These are phyloP conservation scores for Kondoa subrosea DNA, from an alignment of 768 basidiomycete species.

Conservation along the genomic window DNA sequence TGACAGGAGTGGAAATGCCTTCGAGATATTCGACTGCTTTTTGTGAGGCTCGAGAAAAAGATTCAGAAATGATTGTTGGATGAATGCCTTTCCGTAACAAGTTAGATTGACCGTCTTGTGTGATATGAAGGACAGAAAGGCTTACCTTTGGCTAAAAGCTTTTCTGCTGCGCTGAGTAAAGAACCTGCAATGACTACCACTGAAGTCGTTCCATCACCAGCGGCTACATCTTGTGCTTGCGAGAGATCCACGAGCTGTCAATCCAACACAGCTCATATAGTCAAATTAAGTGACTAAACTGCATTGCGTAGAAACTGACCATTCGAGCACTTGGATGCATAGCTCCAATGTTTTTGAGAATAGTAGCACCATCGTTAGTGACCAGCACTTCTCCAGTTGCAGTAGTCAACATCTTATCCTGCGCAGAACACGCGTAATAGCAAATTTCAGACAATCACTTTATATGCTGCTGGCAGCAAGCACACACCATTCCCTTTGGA, in stretches of 20 bases:
- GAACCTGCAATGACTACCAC: constrained; percentile 94
- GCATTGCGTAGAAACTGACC: constrained; percentile 41
- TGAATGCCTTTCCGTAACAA: constrained; percentile 47
- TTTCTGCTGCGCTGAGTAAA: constrained; percentile 83
- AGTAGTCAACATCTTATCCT: constrained; percentile 63
- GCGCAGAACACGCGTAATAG: no score
- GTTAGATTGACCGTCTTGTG: not conserved
- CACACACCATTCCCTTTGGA: constrained; percentile 70
- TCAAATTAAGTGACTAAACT: not conserved
- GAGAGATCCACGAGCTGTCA: constrained; percentile 85
- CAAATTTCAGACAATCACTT: constrained; percentile 12
- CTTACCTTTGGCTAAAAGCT: constrained; percentile 80
- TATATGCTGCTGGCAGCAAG: not conserved
- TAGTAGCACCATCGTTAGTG: constrained; percentile 97
- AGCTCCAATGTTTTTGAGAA: constrained; percentile 84
- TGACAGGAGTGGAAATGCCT: constrained; percentile 79
- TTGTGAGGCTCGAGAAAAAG: constrained; percentile 75
- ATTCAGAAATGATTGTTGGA: constrained; percentile 89
- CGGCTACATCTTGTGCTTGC: constrained; percentile 93
- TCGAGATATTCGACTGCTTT: constrained; percentile 89
- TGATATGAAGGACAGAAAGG: constrained; percentile 13
- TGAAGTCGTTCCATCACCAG: constrained; percentile 93
- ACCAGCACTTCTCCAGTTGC: constrained; percentile 91
- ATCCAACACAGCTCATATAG: constrained; percentile 7
- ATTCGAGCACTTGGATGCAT: constrained; percentile 97